Evolutionary conservation across 2,329 filamentous ascomycete genomes (phyloP), one percentile per base, ranked within the genome.

Genomic region (Aspergillus arachidicola): DNA sequence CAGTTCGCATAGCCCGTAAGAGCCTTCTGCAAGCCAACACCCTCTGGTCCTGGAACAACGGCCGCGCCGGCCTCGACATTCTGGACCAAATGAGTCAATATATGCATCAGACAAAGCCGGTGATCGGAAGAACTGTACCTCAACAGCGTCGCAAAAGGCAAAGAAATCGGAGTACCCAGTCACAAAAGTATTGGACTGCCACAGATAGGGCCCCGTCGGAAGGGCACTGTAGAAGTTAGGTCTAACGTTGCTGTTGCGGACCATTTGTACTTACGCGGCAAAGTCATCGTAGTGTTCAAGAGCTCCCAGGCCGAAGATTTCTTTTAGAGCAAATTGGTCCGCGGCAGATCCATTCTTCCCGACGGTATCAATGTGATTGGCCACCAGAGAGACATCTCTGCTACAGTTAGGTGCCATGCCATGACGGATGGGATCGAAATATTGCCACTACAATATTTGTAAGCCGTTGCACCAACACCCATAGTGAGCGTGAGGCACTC

Each of bases 381-480:
- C 78, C 21, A 88, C 84, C 4, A 79, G 76, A 1, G 78, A 72
- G 34, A 87, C 74, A 69, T 87, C 85, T 3, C 70, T 76, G 70
- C 82, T 86, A 75, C 86, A 88, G 72, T 88, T 88, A 67, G 79
- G 72, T 6, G 86, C 81, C 84, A 88, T 87, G 9, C 85, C 86
- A 36, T 84, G 69, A 69, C 85, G 82, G n/a, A 87, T 79, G 0
- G 85, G 85, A 4, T 78, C 68, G 69, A 86, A 88, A 68, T 88
- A 88, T 71, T 83, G 78, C 85, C 85, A 88, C 68, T 80, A 32
- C 6, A n/a, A n/a, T 0, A 6, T 56, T 16, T 34, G 16, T 34
- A 12, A 51, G 28, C 19, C n/a, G 3, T 32, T 4, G 6, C 3
- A 10, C 19, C 6, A 11, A 32, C 3, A 11, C 4, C 26, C 2